Base-by-base conservation (phyloP, 1,284 basidiomycete species). In the Pyrrhoderma lamaoense region DNA sequence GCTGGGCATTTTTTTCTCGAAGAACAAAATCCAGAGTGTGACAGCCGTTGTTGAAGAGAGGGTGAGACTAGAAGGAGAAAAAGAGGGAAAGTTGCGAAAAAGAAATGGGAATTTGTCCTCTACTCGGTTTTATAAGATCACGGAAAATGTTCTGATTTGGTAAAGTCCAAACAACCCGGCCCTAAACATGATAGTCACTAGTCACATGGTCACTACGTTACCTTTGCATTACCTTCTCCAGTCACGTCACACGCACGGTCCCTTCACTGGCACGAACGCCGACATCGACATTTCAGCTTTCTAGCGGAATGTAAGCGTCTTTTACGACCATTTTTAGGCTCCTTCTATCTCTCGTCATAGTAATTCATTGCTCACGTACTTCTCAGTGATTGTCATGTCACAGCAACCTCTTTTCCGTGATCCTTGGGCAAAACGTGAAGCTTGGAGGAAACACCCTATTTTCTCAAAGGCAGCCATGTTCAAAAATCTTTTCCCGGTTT, bases 401-500 rank as follows among this genome's bases (percentile, higher is more conserved):
- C 75, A 76, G 57, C 73, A 73, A 45, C 85, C 85, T 40, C 70
- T 92, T 51, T 94, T 85, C 66, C 82, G 90, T 67, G 93, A 97
- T 67, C 91, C 93, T 49, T 96, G 93, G 93, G 90, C 89, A 19
- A 92, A 89, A 71, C 75, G 85, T 56, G 93, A 97, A 65, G 90
- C 92, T 48, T 97, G 93, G 93, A 79, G 93, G 62, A 93, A 85
- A 69, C 82, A 82, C 63, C 83, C 89, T 40, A 80, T 94, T 59
- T 96, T 96, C 74, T 77, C 80, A 54, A 89, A 84, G 61, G 79
- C 84, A 51, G 77, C 80, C 60, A 89, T 92, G 88, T 85, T 95
- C 70, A 78, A 82, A 61, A 88, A 79, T 71, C 67, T 93, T 93
- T 96, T 69, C 93, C 93, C 46, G 93, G 93, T 37, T 89, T 97